phyloP scores from a whole-genome alignment of 2,329 filamentous ascomycete species.

The Xylaria hypoxylon region DNA sequence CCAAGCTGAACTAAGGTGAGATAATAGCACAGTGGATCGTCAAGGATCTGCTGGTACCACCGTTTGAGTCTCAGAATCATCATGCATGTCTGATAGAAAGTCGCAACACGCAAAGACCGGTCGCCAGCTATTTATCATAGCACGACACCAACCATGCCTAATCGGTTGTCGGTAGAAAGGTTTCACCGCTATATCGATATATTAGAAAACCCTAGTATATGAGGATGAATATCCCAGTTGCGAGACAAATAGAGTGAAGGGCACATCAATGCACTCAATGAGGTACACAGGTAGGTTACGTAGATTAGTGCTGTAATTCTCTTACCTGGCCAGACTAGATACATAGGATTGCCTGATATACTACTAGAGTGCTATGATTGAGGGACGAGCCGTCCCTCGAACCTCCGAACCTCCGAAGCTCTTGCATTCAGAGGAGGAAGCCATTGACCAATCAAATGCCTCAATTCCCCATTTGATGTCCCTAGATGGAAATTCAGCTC shows the following conservation, averaged over 20 bases:
- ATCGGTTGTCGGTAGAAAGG: neutral
- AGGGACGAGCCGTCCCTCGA: constrained; percentile 22
- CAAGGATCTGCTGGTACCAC: constrained; percentile 4
- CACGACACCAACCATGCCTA: constrained; percentile 2
- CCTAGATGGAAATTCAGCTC: constrained; percentile 29
- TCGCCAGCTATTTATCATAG: neutral
- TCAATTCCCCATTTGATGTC: constrained; percentile 18
- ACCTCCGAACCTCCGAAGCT: constrained; percentile 8
- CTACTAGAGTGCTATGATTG: neutral
- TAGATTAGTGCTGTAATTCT: too few relatives aligned
- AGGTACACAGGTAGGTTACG: too few relatives aligned
- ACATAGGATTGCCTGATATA: constrained; percentile 8
- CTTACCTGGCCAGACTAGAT: neutral
- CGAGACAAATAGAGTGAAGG: neutral
- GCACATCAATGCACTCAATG: neutral
- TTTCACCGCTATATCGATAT: neutral
- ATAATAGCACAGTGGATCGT: constrained; percentile 3
- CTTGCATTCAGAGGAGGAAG: constrained; percentile 3
- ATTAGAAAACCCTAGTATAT: too few relatives aligned
- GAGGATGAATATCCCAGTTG: neutral
- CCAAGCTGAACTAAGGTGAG: neutral
- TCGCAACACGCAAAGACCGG: constrained; percentile 9
- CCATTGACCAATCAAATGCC: constrained; percentile 39
- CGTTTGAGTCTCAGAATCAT: constrained; percentile 17
- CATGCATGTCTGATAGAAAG: constrained; percentile 18